A percentile compares a stretch with the other conserved stretches of the same genome.
Conservation (phyloP, 1,139 yeast species). For the Zygosaccharomyces sapae region DNA sequence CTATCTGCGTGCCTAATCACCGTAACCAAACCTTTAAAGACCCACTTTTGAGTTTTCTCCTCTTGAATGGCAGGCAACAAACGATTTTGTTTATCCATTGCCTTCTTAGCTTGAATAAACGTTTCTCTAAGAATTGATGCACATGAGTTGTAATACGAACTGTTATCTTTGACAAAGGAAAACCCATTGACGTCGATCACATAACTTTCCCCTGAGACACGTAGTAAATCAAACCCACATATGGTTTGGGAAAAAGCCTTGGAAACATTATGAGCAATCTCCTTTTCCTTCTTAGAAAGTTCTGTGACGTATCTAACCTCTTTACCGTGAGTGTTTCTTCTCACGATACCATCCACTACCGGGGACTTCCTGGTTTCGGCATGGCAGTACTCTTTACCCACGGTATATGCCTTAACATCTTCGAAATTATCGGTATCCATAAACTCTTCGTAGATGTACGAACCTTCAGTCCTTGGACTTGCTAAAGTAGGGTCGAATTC, state of each 20-base stretch:
- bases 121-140: constrained; percentile 71
- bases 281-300: constrained; percentile 65
- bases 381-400: constrained; percentile 85
- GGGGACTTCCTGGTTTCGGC: constrained; percentile 99
- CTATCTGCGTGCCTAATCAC: constrained; percentile 97
- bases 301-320: constrained; percentile 89
- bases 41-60: constrained; percentile 94
- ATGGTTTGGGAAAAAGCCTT: constrained; percentile 85
- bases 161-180: constrained; percentile 92
- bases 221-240: constrained; percentile 91
- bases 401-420: constrained; percentile 98
- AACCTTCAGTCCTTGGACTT: constrained; percentile 81
- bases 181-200: constrained; percentile 98
- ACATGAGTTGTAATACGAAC: constrained; percentile 79
- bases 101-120: constrained; percentile 57
- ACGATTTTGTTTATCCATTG: constrained; percentile 44
- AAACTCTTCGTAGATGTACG: constrained; percentile 87
- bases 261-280: constrained; percentile 75
- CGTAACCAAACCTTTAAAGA: constrained; percentile 84
- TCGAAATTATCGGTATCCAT: constrained; percentile 98
- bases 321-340: constrained; percentile 96
- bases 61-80: constrained; percentile 41
- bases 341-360: constrained; percentile 96
- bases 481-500: constrained; percentile 84
- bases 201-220: constrained; percentile 83